phyloP scores from a whole-genome alignment of 768 basidiomycete species.

The Russula abietina region DNA sequence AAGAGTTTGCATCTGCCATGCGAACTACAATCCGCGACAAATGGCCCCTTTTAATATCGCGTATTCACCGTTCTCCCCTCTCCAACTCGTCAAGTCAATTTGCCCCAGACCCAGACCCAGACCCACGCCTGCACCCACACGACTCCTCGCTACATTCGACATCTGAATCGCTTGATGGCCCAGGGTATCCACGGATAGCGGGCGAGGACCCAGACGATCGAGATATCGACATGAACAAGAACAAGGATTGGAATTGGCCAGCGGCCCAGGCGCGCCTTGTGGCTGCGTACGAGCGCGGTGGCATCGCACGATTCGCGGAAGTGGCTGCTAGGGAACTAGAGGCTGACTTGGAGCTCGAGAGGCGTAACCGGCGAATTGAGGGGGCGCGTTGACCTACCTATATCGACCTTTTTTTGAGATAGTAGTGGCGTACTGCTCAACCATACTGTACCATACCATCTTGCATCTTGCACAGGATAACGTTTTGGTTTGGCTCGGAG shows the following conservation, averaged over 20 bases:
- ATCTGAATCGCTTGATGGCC: background rate
- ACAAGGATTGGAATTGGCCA: conserved; percentile 43
- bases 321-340: conserved; percentile 52
- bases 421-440: background rate
- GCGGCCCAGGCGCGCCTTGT: conserved; percentile 49
- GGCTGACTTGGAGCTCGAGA: conserved; percentile 48
- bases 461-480: too few relatives aligned
- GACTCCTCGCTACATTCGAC: background rate
- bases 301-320: conserved; percentile 50
- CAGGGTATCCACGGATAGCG: background rate
- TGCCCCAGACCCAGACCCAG: background rate
- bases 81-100: conserved; percentile 31
- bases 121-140: too few relatives aligned
- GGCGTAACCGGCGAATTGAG: conserved; percentile 32
- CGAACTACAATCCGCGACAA: conserved; percentile 41
- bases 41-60: conserved; percentile 46
- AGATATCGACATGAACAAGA: background rate
- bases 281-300: conserved; percentile 53
- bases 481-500: background rate
- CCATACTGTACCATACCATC: background rate
- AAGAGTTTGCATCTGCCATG: conserved; percentile 57
- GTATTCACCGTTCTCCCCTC: conserved; percentile 43
- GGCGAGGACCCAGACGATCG: background rate
- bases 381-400: background rate
- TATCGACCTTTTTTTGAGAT: too few relatives aligned